Evolutionary conservation across 495 filamentous ascomycete genomes (phyloP), one percentile per base, ranked within the genome.

Genomic region (Aspergillus heteromorphus): DNA sequence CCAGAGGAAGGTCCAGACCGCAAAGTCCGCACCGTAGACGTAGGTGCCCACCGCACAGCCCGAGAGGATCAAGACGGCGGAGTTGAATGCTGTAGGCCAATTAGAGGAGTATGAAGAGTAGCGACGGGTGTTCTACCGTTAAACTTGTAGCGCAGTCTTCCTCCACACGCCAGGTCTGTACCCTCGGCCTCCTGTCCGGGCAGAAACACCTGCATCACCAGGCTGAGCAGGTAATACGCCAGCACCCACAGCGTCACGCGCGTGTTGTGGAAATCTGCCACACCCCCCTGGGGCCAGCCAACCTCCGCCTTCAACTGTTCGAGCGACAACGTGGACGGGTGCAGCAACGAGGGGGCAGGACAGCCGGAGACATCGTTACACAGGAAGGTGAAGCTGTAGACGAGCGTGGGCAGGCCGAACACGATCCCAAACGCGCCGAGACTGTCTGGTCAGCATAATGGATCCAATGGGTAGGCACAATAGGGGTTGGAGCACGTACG

Each of bases 301-400:
- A 86, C 76, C 59, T 96, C 91, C 38, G 72, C 53, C 67, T 92
- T 92, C 62, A 96, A 72, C 61, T 79, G 74, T 13, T 85, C 81
- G 48, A 91, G 73, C 31, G 81, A 81, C 30, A 96, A 73, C 19
- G 82, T 84, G 41, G 80, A 85, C 29, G 92, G 91, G 50, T 80
- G 77, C 45, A 96, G 80, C 21, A 93, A 75, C n/a, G 86, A 92
- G 8, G 92, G 89, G 6, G 88, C 84, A 11, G 93, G 95, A 61
- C 95, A 97, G 49, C 95, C 93, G 23, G 89, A 83, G 56, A 91
- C 69, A 65, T 96, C 93, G 66, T 96, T 97, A 79, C 93, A 97
- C 59, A 89, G 71, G 65, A 97, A 96, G 31, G 84, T 75, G 60
- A 90, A 81, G 51, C 79, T 61, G 69, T 92, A 96, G 61, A 87